Evolutionary conservation across 1,139 yeast species (phyloP), one percentile per base, ranked within the genome.

Genomic region (Suhomyces ambrosiae): DNA sequence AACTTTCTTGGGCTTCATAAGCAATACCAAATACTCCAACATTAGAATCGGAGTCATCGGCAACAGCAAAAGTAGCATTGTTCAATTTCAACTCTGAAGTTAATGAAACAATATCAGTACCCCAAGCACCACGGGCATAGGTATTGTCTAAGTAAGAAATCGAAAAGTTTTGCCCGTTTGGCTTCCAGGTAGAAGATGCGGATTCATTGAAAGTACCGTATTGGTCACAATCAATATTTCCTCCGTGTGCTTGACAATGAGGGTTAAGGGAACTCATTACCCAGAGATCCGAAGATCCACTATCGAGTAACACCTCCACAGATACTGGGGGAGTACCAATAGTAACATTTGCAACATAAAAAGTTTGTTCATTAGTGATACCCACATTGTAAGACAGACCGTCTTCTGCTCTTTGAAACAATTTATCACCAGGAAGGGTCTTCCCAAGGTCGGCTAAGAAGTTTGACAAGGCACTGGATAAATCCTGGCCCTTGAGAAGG

Each of bases 271-370:
- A 28, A 3, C 59, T 52, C 48, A 54, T 50, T 34, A 81, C 75
- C 88, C 88, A 82, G 46, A 82, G 61, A 55, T 82, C 89, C 6
- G 85, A 70, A 3, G 86, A 80, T 0, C 88, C 88, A 4, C 88
- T 80, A 53, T 82, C 89, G 29, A 83, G 58, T 42, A 80, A 60
- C 3, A 80, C 80, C 5, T 64, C 63, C 21, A 82, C 71, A 7
- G 65, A 55, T 47, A 79, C 80, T 0, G 65, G 54, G 6, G 79
- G 71, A 1, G 85, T 72, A 3, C 92, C 90, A 12, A 83, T 55
- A n/a, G 59, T 54, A 22, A 79, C 50, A 14, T 62, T 58, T 15
- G 70, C 58, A 23, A 66, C 53, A 48, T 74, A 75, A 46, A 41
- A 51, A 35, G 43, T 49, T 44, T 44, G 41, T 38, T 56, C 34